Conservation (phyloP, 2,329 filamentous ascomycete genomes). For the Tolypocladium guangdongense region DNA sequence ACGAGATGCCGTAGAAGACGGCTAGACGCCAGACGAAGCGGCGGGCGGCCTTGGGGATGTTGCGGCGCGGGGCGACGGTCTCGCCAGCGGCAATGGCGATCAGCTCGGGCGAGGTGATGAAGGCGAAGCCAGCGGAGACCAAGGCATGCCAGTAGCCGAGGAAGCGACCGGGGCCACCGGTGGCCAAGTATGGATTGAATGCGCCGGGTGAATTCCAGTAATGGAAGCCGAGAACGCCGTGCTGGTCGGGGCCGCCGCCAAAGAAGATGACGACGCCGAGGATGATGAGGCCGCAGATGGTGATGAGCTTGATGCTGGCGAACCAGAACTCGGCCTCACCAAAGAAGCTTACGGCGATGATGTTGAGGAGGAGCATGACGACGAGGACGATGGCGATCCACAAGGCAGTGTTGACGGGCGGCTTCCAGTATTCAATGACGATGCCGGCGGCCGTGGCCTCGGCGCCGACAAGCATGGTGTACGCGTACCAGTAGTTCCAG, state of each 20-base stretch:
- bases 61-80: slow-evolving; percentile 50
- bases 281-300: slow-evolving; percentile 46
- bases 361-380: slow-evolving; percentile 44
- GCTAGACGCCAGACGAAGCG: slow-evolving; percentile 52
- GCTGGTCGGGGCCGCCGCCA: slow-evolving; percentile 40
- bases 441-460: slow-evolving; percentile 48
- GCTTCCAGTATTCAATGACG: slow-evolving; percentile 50
- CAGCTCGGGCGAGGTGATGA: slow-evolving; percentile 52
- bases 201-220: slow-evolving; percentile 29
- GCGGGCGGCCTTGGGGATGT: slow-evolving; percentile 54
- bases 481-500: slow-evolving; percentile 55
- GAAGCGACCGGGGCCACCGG: slow-evolving; percentile 40
- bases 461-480: slow-evolving; percentile 45
- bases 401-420: slow-evolving; percentile 37
- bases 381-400: slow-evolving; percentile 49
- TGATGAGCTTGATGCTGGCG: slow-evolving; percentile 48
- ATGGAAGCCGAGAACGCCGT: slow-evolving; percentile 32
- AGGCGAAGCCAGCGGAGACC: slow-evolving; percentile 48
- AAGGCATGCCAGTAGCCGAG: slow-evolving; percentile 48
- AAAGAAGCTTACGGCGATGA: slow-evolving; percentile 45
- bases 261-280: slow-evolving; percentile 44
- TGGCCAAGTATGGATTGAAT: slow-evolving; percentile 35
- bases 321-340: slow-evolving; percentile 54
- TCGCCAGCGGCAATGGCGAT: slow-evolving; percentile 54
- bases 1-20: slow-evolving; percentile 52